Base-by-base conservation (phyloP, 441 rosid genomes). In the Gossypium schwendimanii region DNA sequence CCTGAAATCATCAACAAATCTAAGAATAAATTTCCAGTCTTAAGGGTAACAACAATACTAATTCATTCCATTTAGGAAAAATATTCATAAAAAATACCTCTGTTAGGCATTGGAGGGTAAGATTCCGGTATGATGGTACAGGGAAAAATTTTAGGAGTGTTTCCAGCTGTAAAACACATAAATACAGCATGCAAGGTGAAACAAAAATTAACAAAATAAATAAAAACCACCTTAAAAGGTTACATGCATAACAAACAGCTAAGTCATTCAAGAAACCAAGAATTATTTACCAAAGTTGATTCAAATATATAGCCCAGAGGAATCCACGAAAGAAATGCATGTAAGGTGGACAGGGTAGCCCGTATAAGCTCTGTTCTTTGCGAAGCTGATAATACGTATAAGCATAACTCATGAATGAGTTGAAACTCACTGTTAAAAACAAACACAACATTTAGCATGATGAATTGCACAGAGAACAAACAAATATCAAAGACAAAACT, bases 321-420 rank as follows among this genome's bases (percentile, higher is more conserved):
- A 72, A 96, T 96, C 99, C 99, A 94, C 3, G 99, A 96, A 78
- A 96, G 98, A 79, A 91, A 96, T 72, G 99, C 99, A 87, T 94
- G 99, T 82, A 96, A 78, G 9, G 99, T 92, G 65, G 99, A 88
- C 58, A 96, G 78, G 2, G 99, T 96, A 62, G 98, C 98, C 39
- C 96, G 90, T 76, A 92, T 85, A 72, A 94, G 98, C 84, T 96
- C 99, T 73, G 90, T 84, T 83, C 98, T 92, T 80, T 94, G 98
- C 66, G 99, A 96, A 50, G 91, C 98, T 67, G 99, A 96, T 54
- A 96, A 89, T 45, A 96, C 97, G 77, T 94, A 96, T 69, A 94
- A 81, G 94, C 99, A 96, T 76, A 96, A 81, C 89, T 94, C 99
- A 72, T 96, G 98, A 75, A 96, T 96, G 88, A 96, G 98, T 77